phyloP scores from a whole-genome alignment of 345 rosid species.

The Hibiscus mutabilis region DNA sequence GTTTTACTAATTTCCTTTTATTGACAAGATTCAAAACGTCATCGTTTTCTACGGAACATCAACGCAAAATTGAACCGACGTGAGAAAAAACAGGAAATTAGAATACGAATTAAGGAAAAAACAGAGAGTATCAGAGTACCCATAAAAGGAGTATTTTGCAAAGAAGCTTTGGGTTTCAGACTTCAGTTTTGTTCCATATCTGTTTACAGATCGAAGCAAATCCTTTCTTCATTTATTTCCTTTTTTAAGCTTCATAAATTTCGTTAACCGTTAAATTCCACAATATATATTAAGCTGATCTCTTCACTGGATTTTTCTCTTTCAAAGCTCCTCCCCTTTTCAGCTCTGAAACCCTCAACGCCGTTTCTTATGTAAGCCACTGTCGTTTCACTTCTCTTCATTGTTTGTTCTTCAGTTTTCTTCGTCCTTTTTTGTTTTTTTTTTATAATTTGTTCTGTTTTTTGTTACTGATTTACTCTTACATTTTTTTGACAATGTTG shows the following conservation, averaged over 20 bases:
- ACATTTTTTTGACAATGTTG: background rate
- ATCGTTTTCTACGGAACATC: background rate
- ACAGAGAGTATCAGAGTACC: background rate
- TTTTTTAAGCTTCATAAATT: slow-evolving; percentile 1
- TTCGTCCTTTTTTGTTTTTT: too few species aligned
- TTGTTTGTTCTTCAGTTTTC: background rate
- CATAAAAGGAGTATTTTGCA: slow-evolving; percentile 11
- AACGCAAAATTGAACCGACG: background rate
- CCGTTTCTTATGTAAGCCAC: slow-evolving; percentile 16
- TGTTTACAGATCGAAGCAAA: slow-evolving; percentile 14
- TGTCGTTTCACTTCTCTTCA: background rate
- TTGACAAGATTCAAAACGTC: background rate
- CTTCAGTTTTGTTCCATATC: too few species aligned
- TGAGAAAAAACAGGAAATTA: background rate
- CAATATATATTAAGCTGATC: slow-evolving; percentile 11
- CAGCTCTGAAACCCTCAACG: slow-evolving; percentile 10
- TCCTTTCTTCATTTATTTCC: background rate
- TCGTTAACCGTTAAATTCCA: background rate
- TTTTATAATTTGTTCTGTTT: background rate
- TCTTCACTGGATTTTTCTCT: background rate
- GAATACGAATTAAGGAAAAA: background rate
- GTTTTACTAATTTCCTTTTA: background rate
- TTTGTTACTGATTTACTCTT: background rate
- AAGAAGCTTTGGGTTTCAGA: background rate
- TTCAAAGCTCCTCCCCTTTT: background rate